Conservation (phyloP, 768 basidiomycete species). For the Suillus hirtellus region DNA sequence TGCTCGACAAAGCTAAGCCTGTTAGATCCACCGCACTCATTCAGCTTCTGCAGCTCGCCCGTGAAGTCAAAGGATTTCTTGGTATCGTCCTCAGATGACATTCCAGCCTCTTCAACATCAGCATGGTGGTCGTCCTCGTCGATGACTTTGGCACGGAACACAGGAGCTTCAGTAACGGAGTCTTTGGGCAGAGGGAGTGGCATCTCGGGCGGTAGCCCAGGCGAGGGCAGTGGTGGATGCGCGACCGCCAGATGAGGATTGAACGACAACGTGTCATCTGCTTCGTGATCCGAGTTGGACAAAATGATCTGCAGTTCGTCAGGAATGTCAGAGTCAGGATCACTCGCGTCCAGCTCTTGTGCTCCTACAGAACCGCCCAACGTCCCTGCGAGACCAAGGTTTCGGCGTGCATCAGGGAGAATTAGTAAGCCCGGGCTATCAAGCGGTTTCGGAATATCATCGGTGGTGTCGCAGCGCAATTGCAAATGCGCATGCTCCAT, state of each 20-base stretch:
- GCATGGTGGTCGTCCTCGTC: slow-evolving; percentile 45
- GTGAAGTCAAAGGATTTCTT: slow-evolving; percentile 86
- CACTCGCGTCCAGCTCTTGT: slow-evolving; percentile 50
- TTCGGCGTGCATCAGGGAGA: slow-evolving; percentile 50
- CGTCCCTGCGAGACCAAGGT: slow-evolving; percentile 66
- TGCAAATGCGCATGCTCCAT: slow-evolving; percentile 16
- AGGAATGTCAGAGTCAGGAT: slow-evolving; percentile 81
- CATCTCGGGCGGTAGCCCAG: slow-evolving; percentile 43
- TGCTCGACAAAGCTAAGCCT: slow-evolving; percentile 80
- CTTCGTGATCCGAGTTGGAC: slow-evolving; percentile 39
- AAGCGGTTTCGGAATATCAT: not conserved
- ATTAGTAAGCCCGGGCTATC: slow-evolving; percentile 38
- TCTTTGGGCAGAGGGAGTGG: slow-evolving; percentile 36
- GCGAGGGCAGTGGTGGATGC: slow-evolving; percentile 30
- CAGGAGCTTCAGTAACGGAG: slow-evolving; percentile 31
- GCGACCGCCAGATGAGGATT: slow-evolving; percentile 3
- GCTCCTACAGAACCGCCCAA: slow-evolving; percentile 61
- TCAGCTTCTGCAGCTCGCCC: slow-evolving; percentile 68
- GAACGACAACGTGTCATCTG: slow-evolving; percentile 43
- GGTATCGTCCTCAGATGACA: slow-evolving; percentile 59
- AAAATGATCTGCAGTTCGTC: slow-evolving; percentile 71
- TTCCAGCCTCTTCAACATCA: slow-evolving; percentile 41
- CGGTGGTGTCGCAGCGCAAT: not conserved
- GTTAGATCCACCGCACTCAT: slow-evolving; percentile 69
- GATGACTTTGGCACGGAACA: slow-evolving; percentile 46